A percentile compares a stretch with the other conserved stretches of the same genome.
These are phyloP conservation scores for Exserohilum rostratum DNA, from an alignment of 2,329 filamentous ascomycete genomes.

Conservation along the genomic window DNA sequence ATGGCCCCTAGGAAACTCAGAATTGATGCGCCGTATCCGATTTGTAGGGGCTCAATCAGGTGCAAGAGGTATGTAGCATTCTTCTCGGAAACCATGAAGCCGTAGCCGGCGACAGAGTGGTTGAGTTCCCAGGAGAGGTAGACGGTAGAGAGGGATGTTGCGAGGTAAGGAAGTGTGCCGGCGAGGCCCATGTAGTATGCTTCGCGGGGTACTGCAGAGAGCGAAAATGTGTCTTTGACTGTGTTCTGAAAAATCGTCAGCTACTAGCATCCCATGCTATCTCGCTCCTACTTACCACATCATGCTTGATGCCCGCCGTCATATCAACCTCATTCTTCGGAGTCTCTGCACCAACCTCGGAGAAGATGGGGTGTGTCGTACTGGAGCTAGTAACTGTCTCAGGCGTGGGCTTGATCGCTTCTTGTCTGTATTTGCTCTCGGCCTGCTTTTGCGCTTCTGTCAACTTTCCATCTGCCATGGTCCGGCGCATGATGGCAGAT, in stretches of 20 bases:
- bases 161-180: constrained; percentile 70
- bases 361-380: constrained; percentile 49
- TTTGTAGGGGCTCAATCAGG: constrained; percentile 82
- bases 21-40: constrained; percentile 90
- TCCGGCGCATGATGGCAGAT: constrained; percentile 49
- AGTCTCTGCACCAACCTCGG: constrained; percentile 45
- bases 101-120: constrained; percentile 66
- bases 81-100: constrained; percentile 70
- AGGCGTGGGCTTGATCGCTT: constrained; percentile 65
- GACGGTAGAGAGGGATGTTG: constrained; percentile 80
- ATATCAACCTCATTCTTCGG: constrained; percentile 52
- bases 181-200: constrained; percentile 59
- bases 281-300: constrained; percentile 36
- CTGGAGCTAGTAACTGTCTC: constrained; percentile 67
- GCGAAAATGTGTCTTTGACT: constrained; percentile 57
- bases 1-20: constrained; percentile 93
- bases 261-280: background rate
- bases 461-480: constrained; percentile 47
- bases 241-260: constrained; percentile 46
- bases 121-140: constrained; percentile 85
- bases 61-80: constrained; percentile 74
- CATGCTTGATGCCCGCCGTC: constrained; percentile 52
- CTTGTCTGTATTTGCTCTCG: constrained; percentile 61
- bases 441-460: constrained; percentile 59
- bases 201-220: constrained; percentile 54